A percentile compares a stretch with the other conserved stretches of the same genome.
phyloP scores from a whole-genome alignment of 1,284 basidiomycete genomes.

The Sporisorium exsertum region DNA sequence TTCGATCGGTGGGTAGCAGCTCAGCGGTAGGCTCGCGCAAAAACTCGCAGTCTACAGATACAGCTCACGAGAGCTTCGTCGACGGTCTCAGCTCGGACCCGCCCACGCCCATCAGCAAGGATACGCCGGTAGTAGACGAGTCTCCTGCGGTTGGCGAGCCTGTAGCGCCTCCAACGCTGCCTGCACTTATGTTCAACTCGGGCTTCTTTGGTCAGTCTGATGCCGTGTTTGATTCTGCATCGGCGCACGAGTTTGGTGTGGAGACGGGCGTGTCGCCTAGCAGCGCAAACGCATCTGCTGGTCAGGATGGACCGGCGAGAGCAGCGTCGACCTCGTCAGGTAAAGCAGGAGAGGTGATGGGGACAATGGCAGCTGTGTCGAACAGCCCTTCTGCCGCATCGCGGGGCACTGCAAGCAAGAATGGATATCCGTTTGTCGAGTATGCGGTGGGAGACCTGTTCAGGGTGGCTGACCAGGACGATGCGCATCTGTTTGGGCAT shows the following conservation, averaged over 20 bases:
- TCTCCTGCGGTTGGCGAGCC: conserved; percentile 1
- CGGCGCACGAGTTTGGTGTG: conserved; percentile 12
- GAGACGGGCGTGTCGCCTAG: neutral
- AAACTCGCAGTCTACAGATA: conserved; percentile 35
- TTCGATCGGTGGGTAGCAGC: conserved; percentile 42
- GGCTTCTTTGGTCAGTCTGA: conserved; percentile 47
- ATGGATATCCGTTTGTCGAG: conserved; percentile 46
- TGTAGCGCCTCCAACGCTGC: conserved; percentile 23
- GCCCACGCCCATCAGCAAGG: conserved; percentile 51
- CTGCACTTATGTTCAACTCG: conserved; percentile 48
- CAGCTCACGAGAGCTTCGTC: conserved; percentile 24
- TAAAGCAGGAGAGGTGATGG: neutral
- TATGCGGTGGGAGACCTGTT: conserved; percentile 53
- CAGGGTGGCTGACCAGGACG: conserved; percentile 36
- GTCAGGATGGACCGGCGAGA: neutral
- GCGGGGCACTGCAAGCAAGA: conserved; percentile 2
- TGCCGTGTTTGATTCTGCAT: conserved; percentile 18
- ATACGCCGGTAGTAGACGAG: conserved; percentile 27
- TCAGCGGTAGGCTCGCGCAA: conserved; percentile 32
- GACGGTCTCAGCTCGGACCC: conserved; percentile 24
- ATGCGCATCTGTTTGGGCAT: conserved; percentile 35
- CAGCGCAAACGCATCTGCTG: neutral
- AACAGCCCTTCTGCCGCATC: conserved; percentile 17
- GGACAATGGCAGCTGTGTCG: conserved; percentile 44
- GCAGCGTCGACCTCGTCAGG: neutral